Evolutionary conservation across 1,139 yeast genomes (phyloP).

Genomic region (Sugiyamaella novakii): DNA sequence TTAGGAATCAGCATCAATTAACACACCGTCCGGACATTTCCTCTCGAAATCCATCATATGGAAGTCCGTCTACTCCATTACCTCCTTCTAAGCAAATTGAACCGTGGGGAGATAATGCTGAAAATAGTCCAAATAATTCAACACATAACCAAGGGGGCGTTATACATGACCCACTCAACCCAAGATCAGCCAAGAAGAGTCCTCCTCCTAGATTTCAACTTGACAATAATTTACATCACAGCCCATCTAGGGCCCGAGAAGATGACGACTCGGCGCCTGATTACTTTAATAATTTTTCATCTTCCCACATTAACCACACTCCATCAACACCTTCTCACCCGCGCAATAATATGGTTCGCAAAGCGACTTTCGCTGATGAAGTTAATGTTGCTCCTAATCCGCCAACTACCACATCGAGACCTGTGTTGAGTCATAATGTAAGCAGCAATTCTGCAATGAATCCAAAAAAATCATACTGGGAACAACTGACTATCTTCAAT

Average conservation of each 20-base stretch:
- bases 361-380: slow-evolving; percentile 24
- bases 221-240: neutral
- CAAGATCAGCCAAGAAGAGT: too few relatives aligned
- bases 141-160: too few relatives aligned
- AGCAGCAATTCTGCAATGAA: slow-evolving; percentile 24
- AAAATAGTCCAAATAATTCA: neutral
- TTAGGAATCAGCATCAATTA: slow-evolving; percentile 7
- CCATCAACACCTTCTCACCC: slow-evolving; percentile 10
- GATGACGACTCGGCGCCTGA: slow-evolving; percentile 6
- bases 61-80: neutral
- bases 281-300: slow-evolving; percentile 24
- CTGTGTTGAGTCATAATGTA: slow-evolving; percentile 20
- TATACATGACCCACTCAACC: too few relatives aligned
- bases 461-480: slow-evolving; percentile 32
- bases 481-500: slow-evolving; percentile 37
- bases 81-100: neutral
- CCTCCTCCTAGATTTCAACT: neutral
- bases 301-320: slow-evolving; percentile 3
- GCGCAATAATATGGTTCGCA: slow-evolving; percentile 21
- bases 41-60: slow-evolving; percentile 13
- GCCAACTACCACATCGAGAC: slow-evolving; percentile 21
- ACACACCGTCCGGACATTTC: neutral
- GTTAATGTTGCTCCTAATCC: slow-evolving; percentile 18
- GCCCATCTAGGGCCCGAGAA: neutral
- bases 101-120: neutral